Evolutionary conservation across 805 yeast species (phyloP).

Genomic region (Pichia exigua): DNA sequence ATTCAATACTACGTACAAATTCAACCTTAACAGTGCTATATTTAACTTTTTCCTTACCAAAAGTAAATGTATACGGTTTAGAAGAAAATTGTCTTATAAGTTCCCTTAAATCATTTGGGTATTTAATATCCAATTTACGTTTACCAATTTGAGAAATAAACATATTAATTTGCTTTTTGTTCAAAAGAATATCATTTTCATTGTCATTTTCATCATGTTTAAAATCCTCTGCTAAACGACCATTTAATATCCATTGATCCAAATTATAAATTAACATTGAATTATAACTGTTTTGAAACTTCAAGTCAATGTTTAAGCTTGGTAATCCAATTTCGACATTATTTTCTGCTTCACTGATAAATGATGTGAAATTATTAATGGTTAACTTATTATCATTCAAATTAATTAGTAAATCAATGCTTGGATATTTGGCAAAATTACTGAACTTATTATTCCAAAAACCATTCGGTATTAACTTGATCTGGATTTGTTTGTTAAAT

Average conservation of each 20-base stretch:
- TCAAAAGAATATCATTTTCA: constrained; percentile 8
- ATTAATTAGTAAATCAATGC: constrained; percentile 27
- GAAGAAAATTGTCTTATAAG: constrained; percentile 6
- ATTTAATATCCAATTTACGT: constrained; percentile 15
- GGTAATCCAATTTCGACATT: constrained; percentile 23
- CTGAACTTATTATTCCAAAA: constrained; percentile 15
- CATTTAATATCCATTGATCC: constrained; percentile 13
- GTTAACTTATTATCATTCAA: constrained; percentile 17
- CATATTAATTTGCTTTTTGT: constrained; percentile 18
- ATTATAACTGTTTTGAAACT: constrained; percentile 25
- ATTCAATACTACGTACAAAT: constrained; percentile 22
- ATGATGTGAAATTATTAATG: constrained; percentile 17
- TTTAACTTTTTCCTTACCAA: constrained; percentile 2
- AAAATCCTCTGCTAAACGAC: constrained; percentile 1
- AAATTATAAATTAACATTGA: constrained; percentile 19
- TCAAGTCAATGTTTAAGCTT: constrained; percentile 21
- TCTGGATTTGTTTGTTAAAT: constrained; percentile 22
- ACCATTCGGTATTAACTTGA: constrained; percentile 29
- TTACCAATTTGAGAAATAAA: constrained; percentile 18
- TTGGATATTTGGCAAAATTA: constrained; percentile 21
- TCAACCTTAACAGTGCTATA: constrained; percentile 14
- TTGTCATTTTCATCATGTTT: constrained; percentile 5
- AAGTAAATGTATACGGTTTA: constrained; percentile 7
- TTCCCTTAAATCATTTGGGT: constrained; percentile 3
- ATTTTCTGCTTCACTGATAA: constrained; percentile 24